These are phyloP conservation scores for Ciborinia camelliae DNA, from an alignment of 2,329 filamentous ascomycete genomes.

Conservation along the genomic window DNA sequence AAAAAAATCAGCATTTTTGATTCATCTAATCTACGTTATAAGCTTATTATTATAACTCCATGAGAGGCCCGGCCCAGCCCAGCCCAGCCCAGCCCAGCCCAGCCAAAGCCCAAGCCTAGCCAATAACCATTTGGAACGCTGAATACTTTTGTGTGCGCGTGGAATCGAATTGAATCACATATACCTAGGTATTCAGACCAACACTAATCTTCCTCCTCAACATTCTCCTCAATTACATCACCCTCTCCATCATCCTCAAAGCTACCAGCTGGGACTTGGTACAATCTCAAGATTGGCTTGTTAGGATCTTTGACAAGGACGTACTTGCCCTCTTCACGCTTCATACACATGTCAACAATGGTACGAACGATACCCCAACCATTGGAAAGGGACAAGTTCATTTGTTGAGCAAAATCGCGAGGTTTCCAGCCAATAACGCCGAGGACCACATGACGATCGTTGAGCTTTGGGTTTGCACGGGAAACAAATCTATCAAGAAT, in stretches of 20 bases:
- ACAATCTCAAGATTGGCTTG: conserved; percentile 90
- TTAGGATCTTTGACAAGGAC: conserved; percentile 89
- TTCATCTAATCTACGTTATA: conserved; percentile 4
- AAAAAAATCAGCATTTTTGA: conserved; percentile 6
- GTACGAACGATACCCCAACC: conserved; percentile 99
- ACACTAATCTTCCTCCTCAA: conserved; percentile 34
- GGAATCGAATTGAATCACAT: too few relatives aligned
- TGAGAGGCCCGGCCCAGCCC: conserved; percentile 10
- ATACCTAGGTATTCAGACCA: too few relatives aligned
- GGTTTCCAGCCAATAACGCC: conserved; percentile 98
- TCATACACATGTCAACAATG: conserved; percentile 89
- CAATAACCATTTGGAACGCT: conserved; percentile 2
- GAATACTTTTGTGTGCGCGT: neutral
- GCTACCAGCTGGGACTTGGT: conserved; percentile 81
- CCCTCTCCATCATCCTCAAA: conserved; percentile 86
- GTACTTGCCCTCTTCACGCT: conserved; percentile 76
- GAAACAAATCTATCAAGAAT: conserved; percentile 76
- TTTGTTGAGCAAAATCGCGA: conserved; percentile 92
- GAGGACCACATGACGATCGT: conserved; percentile 91
- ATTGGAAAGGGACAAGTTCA: conserved; percentile 96
- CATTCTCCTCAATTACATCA: conserved; percentile 35
- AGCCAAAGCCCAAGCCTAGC: conserved; percentile 3
- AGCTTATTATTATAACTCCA: conserved; percentile 19
- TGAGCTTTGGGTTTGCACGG: conserved; percentile 84
- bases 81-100: too few relatives aligned